A percentile compares a stretch with the other conserved stretches of the same genome.
phyloP scores from a whole-genome alignment of 345 rosid genomes.

The Brassica incana region DNA sequence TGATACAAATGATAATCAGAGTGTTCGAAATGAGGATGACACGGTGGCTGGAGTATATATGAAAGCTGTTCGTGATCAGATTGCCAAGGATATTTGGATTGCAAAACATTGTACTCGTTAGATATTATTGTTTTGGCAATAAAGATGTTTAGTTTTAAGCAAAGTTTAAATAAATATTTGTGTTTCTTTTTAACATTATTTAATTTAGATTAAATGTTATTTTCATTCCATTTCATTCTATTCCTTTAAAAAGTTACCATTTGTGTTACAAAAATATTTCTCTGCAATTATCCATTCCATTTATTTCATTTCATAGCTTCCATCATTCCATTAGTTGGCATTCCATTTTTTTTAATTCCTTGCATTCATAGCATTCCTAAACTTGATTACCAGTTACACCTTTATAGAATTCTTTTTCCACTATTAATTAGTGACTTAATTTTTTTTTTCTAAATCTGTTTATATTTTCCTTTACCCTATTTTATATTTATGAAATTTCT shows the following conservation, averaged over 20 bases:
- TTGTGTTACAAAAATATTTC: neutral
- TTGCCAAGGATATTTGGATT: neutral
- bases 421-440: too few relatives aligned
- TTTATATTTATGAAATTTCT: too few relatives aligned
- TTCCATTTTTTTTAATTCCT: neutral
- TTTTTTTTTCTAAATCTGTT: too few relatives aligned
- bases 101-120: neutral
- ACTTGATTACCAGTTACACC: too few relatives aligned
- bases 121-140: neutral
- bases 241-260: neutral
- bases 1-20: neutral
- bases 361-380: neutral
- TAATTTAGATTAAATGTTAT: neutral
- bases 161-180: too few relatives aligned
- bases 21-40: neutral
- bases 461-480: too few relatives aligned
- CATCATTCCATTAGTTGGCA: neutral
- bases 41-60: neutral
- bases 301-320: neutral
- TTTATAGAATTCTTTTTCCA: too few relatives aligned
- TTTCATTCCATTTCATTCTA: neutral
- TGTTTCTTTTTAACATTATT: neutral
- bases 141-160: neutral
- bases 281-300: neutral
- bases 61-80: neutral